These are phyloP conservation scores for Boletus pseudopeckii DNA, from an alignment of 768 basidiomycete genomes.

Conservation along the genomic window DNA sequence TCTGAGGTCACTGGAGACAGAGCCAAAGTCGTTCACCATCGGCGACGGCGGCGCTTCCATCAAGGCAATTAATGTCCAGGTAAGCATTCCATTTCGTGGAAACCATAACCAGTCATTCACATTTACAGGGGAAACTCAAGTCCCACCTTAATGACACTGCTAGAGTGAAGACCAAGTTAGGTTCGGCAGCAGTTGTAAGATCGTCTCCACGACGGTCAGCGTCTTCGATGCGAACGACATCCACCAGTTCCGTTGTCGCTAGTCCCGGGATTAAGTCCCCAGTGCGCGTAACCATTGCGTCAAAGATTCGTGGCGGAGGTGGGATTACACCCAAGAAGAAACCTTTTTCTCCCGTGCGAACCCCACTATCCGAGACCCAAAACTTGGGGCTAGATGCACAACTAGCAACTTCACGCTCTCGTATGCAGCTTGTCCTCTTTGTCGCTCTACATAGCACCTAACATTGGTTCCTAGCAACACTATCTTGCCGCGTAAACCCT, in stretches of 20 bases:
- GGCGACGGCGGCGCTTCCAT: conserved; percentile 48
- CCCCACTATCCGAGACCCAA: conserved; percentile 24
- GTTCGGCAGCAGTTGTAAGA: conserved; percentile 4
- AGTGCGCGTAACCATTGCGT: conserved; percentile 5
- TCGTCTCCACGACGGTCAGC: conserved; percentile 9
- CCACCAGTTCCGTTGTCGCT: background rate
- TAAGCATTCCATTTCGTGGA: conserved; percentile 22
- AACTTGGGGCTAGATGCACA: conserved; percentile 16
- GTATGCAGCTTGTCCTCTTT: conserved; percentile 15
- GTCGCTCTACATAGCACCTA: background rate
- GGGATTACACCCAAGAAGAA: conserved; percentile 27
- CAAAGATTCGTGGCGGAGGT: conserved; percentile 21
- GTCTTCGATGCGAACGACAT: conserved; percentile 7
- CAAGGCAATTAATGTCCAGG: conserved; percentile 57
- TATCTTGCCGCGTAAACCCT: conserved; percentile 13
- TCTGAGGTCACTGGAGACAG: conserved; percentile 61
- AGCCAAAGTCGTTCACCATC: conserved; percentile 52
- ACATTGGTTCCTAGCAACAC: conserved; percentile 9
- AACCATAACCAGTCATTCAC: background rate
- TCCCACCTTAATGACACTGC: background rate
- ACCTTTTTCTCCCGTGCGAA: conserved; percentile 14
- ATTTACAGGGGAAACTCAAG: conserved; percentile 18
- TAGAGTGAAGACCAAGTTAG: conserved; percentile 10
- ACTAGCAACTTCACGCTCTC: conserved; percentile 11
- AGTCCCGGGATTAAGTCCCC: conserved; percentile 21